Evolutionary conservation across 805 yeast genomes (phyloP), one percentile per base, ranked within the genome.

Genomic region (Helenozyma rhizophorensis): DNA sequence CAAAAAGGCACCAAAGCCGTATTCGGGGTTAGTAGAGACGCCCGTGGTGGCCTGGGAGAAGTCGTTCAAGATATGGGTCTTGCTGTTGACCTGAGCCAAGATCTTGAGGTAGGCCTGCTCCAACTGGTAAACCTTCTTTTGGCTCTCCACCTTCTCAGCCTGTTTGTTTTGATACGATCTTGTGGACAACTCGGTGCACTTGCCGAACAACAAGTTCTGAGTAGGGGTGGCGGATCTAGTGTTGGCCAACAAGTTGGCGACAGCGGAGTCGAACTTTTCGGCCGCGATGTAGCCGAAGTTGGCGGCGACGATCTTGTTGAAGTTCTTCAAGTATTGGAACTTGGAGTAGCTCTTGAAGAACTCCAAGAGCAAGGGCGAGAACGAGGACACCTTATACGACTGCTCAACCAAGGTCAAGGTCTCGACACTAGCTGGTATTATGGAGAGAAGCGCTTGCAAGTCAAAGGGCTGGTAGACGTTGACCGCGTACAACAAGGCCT

Each of bases 101-200:
- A 90, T 76, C 54, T 80, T 81, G 44, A 79, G 61, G 62, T 89
- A 89, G 13, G 89, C 86, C 32, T 78, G 75, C 59, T 86, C 96
- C 43, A 80, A 70, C 16, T 61, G 58, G 36, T 66, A 51, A 6
- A 76, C 83, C 27, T 68, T 66, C 22, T 61, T 59, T 19, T 72
- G 54, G 9, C 78, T 74, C 25, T 55, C 62, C 13, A 50, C 47
- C 30, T 38, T 46, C 30, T 40, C 51, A 9, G 32, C 38, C 18
- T 30, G 28, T 33, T 42, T 45, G 27, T 52, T 42, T 29, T 53
- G 54, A 28, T 54, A 48, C 4, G 55, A 42, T 34, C 55, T 57
- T 15, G 63, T 53, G 18, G 61, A 36, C 28, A 56, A 40, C 26
- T 54, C 57, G 19, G 56, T 45, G 22, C 53, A 45, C 37, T 56